Percentiles rank a stretch among this genome's conserved stretches.
These are phyloP conservation scores for Aspergillus sp. DNA, from an alignment of 2,329 filamentous ascomycete genomes.

Conservation along the genomic window DNA sequence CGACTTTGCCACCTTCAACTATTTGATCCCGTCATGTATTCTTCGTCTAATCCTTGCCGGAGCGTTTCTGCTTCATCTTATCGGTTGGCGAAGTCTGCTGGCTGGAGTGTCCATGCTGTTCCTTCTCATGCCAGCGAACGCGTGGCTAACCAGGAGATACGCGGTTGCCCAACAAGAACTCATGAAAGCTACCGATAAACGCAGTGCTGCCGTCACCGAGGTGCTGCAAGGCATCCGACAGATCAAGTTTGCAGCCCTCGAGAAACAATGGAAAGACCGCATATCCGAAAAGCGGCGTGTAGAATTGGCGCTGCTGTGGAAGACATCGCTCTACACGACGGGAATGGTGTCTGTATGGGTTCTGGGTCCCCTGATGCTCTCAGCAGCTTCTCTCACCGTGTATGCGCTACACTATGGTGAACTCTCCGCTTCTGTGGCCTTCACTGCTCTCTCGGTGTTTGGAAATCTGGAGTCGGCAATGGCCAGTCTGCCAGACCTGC, in stretches of 20 bases:
- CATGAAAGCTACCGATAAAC: constrained; percentile 74
- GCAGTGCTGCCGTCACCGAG: constrained; percentile 71
- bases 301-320: constrained; percentile 66
- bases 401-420: constrained; percentile 65
- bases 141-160: constrained; percentile 64
- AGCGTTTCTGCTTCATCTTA: constrained; percentile 61
- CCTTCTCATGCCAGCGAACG: constrained; percentile 65
- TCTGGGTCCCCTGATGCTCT: constrained; percentile 68
- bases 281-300: constrained; percentile 63
- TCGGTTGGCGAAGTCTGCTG: constrained; percentile 68
- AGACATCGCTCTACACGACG: constrained; percentile 63
- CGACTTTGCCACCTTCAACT: constrained; percentile 65
- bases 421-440: constrained; percentile 71
- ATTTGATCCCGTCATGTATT: constrained; percentile 61
- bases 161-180: constrained; percentile 63
- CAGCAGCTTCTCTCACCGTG: constrained; percentile 67
- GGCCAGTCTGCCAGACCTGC: constrained; percentile 69
- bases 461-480: constrained; percentile 70
- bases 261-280: constrained; percentile 70
- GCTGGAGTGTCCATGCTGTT: constrained; percentile 64
- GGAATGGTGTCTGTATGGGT: constrained; percentile 68
- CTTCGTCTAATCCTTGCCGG: constrained; percentile 65
- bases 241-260: constrained; percentile 77
- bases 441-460: constrained; percentile 73
- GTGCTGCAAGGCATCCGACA: constrained; percentile 74